Conservation (phyloP, 345 rosid species). For the Carallia pectinifolia region DNA sequence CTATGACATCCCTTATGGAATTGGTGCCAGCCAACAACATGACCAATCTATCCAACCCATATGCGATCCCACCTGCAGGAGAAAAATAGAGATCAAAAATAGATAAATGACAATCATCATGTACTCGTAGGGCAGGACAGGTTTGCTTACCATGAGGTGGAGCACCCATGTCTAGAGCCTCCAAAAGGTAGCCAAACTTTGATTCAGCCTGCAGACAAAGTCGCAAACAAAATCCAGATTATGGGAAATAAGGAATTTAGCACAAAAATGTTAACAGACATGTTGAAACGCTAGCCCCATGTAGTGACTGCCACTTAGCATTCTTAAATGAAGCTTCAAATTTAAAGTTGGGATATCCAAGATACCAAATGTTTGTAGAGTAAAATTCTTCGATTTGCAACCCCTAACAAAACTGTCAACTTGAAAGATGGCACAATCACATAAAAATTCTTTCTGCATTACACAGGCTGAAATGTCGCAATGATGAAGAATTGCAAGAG, state of each 20-base stretch:
- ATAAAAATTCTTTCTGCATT: no score
- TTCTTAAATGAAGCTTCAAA: neutral
- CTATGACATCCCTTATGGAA: conserved; percentile 92
- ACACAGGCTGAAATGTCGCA: neutral
- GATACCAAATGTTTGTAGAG: neutral
- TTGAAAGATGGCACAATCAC: no score
- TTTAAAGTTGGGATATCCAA: neutral
- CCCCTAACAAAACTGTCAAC: no score
- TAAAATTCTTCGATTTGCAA: no score
- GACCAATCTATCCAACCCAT: conserved; percentile 86
- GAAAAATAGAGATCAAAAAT: neutral
- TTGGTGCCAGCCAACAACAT: conserved; percentile 76
- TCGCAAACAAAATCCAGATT: neutral
- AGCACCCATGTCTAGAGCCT: conserved; percentile 98
- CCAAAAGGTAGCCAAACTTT: conserved; percentile 92
- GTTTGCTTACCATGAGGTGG: conserved; percentile 83
- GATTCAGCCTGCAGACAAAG: conserved; percentile 66
- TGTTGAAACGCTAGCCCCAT: neutral
- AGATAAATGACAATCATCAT: neutral
- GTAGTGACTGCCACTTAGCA: neutral
- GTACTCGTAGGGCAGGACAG: neutral
- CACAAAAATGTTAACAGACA: neutral
- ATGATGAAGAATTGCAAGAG: neutral
- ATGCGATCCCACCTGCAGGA: conserved; percentile 83
- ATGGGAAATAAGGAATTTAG: neutral